Conservation (phyloP, 2,329 filamentous ascomycete genomes). For the Diaporthe amygdali region DNA sequence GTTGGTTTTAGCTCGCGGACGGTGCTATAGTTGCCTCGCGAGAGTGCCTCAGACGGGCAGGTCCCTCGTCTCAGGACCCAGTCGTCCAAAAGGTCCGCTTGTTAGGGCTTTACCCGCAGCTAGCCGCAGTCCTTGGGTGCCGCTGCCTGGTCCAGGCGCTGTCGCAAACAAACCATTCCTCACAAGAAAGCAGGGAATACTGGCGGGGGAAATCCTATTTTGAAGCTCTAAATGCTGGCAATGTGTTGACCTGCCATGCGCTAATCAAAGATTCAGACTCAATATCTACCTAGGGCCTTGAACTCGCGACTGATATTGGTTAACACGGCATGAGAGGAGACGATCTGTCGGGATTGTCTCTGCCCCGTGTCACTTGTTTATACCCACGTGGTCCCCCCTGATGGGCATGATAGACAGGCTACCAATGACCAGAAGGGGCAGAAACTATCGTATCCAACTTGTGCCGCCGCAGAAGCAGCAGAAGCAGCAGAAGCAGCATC, state of each 20-base stretch:
- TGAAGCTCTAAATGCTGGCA: neutral
- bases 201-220: neutral
- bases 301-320: neutral
- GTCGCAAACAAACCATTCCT: neutral
- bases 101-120: conserved; percentile 19
- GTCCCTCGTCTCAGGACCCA: conserved; percentile 2
- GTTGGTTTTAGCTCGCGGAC: neutral
- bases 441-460: neutral
- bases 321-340: neutral
- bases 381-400: neutral
- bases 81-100: conserved; percentile 10
- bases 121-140: neutral
- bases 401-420: neutral
- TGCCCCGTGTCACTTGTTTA: neutral
- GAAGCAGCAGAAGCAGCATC: neutral
- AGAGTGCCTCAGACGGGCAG: conserved; percentile 19
- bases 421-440: neutral
- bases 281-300: neutral
- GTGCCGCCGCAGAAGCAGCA: neutral
- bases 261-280: neutral
- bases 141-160: neutral
- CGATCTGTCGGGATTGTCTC: neutral
- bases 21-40: conserved; percentile 1
- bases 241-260: neutral
- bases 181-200: neutral